Evolutionary conservation across 306 rosid species (phyloP).

Genomic region (Astragalus glycyphyllos): DNA sequence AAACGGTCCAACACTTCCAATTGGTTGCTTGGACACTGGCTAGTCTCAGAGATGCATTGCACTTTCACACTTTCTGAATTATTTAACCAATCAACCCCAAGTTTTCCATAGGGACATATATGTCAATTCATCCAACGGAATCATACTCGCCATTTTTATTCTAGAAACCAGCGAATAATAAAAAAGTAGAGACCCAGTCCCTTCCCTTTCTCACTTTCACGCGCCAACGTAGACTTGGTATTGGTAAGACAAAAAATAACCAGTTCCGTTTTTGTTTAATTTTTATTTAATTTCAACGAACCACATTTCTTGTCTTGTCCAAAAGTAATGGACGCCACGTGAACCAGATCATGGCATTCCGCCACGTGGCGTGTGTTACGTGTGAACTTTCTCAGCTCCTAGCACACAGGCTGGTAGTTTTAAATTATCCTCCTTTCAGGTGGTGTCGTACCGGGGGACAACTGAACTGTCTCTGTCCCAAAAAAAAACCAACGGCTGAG

Average conservation of each 20-base stretch:
- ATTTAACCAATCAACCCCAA: background rate
- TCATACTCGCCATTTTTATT: slow-evolving; percentile 15
- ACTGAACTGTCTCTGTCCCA: slow-evolving; percentile 17
- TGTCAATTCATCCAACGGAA: slow-evolving; percentile 7
- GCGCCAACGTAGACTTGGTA: slow-evolving; percentile 61
- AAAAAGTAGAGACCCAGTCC: slow-evolving; percentile 41
- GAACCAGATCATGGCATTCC: slow-evolving; percentile 9
- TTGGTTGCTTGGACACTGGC: slow-evolving; percentile 18
- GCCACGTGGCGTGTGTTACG: slow-evolving; percentile 39
- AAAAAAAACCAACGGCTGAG: slow-evolving; percentile 40
- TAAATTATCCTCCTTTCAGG: slow-evolving; percentile 12
- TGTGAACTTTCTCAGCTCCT: background rate
- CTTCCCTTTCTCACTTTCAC: slow-evolving; percentile 41
- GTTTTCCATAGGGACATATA: slow-evolving; percentile 28
- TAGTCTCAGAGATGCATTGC: slow-evolving; percentile 25
- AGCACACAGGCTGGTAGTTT: slow-evolving; percentile 20
- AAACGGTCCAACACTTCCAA: slow-evolving; percentile 36
- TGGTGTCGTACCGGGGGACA: slow-evolving; percentile 36
- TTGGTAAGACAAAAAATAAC: no score
- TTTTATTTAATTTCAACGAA: background rate
- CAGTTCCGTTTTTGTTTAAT: no score
- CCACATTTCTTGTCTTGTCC: background rate
- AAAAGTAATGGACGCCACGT: background rate
- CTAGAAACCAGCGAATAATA: slow-evolving; percentile 36
- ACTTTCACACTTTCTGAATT: slow-evolving; percentile 9